Conservation (phyloP, 2,329 filamentous ascomycete genomes). For the Arthrocladium fulminans region DNA sequence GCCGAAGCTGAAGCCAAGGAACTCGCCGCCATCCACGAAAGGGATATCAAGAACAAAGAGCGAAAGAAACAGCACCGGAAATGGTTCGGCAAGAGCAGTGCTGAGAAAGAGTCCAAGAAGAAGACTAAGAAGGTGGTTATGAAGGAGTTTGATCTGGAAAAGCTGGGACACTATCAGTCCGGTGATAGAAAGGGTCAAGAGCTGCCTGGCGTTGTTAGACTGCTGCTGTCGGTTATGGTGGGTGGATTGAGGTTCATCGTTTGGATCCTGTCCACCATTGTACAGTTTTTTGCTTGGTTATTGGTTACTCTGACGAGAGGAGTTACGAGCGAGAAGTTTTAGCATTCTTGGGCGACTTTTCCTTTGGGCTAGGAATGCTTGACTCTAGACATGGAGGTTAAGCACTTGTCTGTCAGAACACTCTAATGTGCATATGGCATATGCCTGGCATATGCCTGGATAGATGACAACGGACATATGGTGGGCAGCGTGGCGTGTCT, state of each 20-base stretch:
- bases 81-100: conserved; percentile 16
- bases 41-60: conserved; percentile 14
- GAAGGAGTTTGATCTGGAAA: conserved; percentile 39
- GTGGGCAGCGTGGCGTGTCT: no score
- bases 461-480: no score
- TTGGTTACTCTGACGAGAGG: conserved; percentile 32
- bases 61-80: conserved; percentile 6
- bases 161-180: conserved; percentile 33
- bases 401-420: no score
- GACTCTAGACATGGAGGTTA: not conserved
- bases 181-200: conserved; percentile 32
- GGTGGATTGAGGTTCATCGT: conserved; percentile 32
- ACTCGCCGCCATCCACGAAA: conserved; percentile 28
- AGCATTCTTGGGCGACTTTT: conserved; percentile 6
- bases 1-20: conserved; percentile 30
- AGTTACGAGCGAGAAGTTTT: conserved; percentile 36
- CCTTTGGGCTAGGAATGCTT: not conserved
- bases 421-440: no score
- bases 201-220: conserved; percentile 31
- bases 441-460: no score
- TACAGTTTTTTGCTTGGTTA: conserved; percentile 35
- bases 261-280: conserved; percentile 29
- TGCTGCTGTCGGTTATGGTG: conserved; percentile 30
- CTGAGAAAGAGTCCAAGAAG: conserved; percentile 14
- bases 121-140: conserved; percentile 30